A percentile compares a stretch with the other conserved stretches of the same genome.
Conservation (phyloP, 164 flowering plant species). For the grape (Vitis vinifera) region ASM3070453v1 NC_081820.1:15442501-15443000, state of each 20-base stretch:
- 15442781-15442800: conserved; percentile 78
- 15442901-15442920: conserved; percentile 45
- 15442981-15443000: conserved; percentile 50
- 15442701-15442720: conserved; percentile 69
- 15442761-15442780: conserved; percentile 67
- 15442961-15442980: conserved; percentile 84
- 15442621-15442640: conserved; percentile 46
- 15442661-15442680: conserved; percentile 75
- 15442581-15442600: conserved; percentile 57
- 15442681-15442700: conserved; percentile 68
- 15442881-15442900: not conserved
- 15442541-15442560: not conserved
- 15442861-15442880: not conserved
- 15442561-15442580: conserved; percentile 53
- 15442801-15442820: not conserved
- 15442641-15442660: conserved; percentile 44
- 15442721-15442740: conserved; percentile 65
- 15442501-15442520: not conserved
- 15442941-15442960: conserved; percentile 80
- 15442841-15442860: too few relatives aligned
- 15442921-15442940: conserved; percentile 41
- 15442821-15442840: too few relatives aligned
- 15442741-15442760: conserved; percentile 41
- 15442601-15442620: conserved; percentile 57
- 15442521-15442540: not conserved